Evolutionary conservation across 805 yeast genomes (phyloP), one percentile per base, ranked within the genome.

Genomic region (Nakazawaea molendinolei): DNA sequence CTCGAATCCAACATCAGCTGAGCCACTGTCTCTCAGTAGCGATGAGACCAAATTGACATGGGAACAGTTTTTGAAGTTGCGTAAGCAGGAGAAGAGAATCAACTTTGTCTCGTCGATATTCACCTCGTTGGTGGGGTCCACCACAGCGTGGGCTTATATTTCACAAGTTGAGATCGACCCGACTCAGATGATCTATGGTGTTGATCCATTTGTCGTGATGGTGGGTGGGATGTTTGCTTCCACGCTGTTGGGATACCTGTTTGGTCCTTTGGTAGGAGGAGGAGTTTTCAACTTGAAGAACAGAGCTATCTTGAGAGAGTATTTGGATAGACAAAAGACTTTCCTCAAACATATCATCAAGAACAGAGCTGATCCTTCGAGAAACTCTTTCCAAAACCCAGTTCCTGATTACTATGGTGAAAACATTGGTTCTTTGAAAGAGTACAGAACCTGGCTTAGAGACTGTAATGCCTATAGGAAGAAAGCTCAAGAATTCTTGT

Each of bases 351-450:
- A 76, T 52, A 71, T 92, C 44, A 75, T 73, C 48, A 67, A 67
- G 40, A 82, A 86, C 60, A 71, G 98, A 51, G 97, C 89, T 21
- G 95, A 92, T 63, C 95, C 98, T 15, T 73, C 89, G 14, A 76
- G 83, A 39, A 96, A 89, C 62, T 76, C 87, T 51, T 81, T 87
- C 61, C 72, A 84, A 38, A 92, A 90, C 60, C 97, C 97, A 10
- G 95, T 92, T 31, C 96, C 97, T n/a, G 98, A 92, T 60, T 92
- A 87, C 62, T 92, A 92, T 55, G 98, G 98, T 27, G 98, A 92
- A 63, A 85, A 85, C 60, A 89, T 92, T 43, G 86, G 86, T 36
- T 81, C 94, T 36, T 61, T 90, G 52, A 74, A 75, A 48, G 89
- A 77, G 46, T 92, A 92, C 62, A 83, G 87, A 62, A 92, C 85